Percentiles rank a stretch among this genome's conserved stretches.
phyloP scores from a whole-genome alignment of 108 stramenopile genomes.

The Aureococcus anophagefferens region DNA sequence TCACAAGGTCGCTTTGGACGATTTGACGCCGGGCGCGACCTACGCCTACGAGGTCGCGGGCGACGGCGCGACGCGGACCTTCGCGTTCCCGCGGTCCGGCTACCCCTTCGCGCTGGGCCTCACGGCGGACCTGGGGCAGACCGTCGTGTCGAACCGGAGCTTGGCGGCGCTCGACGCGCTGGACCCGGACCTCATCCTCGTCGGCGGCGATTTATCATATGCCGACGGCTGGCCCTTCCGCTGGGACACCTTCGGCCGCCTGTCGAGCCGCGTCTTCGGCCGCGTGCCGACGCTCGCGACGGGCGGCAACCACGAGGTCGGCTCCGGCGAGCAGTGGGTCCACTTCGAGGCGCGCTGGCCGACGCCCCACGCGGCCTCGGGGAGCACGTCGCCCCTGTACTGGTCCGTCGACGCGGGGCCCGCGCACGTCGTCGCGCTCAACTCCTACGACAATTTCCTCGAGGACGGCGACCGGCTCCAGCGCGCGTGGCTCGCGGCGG shows the following conservation, averaged over 20 bases:
- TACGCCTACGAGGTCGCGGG: neutral
- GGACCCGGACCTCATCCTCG: neutral
- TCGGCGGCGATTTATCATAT: constrained; percentile 63
- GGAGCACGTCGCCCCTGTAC: neutral
- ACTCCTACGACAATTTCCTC: constrained; percentile 57
- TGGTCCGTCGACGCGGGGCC: constrained; percentile 42
- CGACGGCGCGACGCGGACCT: neutral
- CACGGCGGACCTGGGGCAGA: neutral
- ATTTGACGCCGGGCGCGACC: neutral
- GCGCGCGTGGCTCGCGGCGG: constrained; percentile 56
- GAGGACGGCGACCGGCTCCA: constrained; percentile 44
- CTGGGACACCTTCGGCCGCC: constrained; percentile 57
- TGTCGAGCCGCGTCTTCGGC: neutral
- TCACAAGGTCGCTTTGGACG: neutral
- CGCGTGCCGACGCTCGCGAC: neutral
- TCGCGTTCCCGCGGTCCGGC: neutral
- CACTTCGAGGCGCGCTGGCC: neutral
- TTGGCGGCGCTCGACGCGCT: neutral
- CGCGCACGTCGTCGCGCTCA: constrained; percentile 59
- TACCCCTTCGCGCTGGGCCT: neutral
- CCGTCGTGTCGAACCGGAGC: neutral
- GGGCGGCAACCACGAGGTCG: constrained; percentile 59
- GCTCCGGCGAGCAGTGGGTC: neutral
- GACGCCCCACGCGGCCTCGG: neutral
- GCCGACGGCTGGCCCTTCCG: constrained; percentile 49